A percentile compares a stretch with the other conserved stretches of the same genome.
Evolutionary conservation across 306 rosid species (phyloP).

Genomic region (Adenanthera pavonina): DNA sequence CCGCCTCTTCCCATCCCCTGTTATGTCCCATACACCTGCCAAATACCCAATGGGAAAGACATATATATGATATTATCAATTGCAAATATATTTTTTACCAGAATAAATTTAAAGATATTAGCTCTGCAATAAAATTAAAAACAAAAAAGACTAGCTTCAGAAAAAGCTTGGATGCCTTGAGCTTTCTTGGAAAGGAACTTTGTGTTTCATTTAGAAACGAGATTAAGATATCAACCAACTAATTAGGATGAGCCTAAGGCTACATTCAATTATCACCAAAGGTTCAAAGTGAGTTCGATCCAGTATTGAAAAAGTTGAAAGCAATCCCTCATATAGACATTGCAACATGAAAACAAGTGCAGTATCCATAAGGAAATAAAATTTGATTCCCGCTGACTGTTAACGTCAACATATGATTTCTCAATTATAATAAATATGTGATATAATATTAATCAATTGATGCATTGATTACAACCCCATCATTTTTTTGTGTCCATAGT

Average conservation of each 20-base stretch:
- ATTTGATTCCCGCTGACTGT: not conserved
- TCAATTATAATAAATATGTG: conserved; percentile 24
- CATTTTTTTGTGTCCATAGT: conserved; percentile 5
- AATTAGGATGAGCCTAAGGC: conserved; percentile 10
- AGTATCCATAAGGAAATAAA: conserved; percentile 18
- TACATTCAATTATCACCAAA: conserved; percentile 26
- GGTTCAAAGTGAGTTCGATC: conserved; percentile 28
- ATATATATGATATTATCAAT: conserved; percentile 25
- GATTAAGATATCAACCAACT: conserved; percentile 24
- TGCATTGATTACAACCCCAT: not conserved
- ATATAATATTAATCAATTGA: not conserved
- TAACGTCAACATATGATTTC: conserved; percentile 25
- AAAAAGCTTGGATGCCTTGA: not conserved
- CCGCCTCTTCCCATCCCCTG: conserved; percentile 98
- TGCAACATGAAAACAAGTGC: conserved; percentile 17
- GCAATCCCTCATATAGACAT: not conserved
- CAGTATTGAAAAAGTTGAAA: conserved; percentile 9
- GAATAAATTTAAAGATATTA: conserved; percentile 10
- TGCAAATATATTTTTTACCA: not conserved
- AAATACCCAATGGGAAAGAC: conserved; percentile 39
- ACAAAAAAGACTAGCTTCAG: not conserved
- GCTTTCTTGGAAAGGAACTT: conserved; percentile 23
- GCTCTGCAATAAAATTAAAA: not conserved
- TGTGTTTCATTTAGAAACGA: conserved; percentile 6
- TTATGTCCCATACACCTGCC: conserved; percentile 99